phyloP scores from a whole-genome alignment of 2,329 filamentous ascomycete genomes.

The Colletotrichum tabaci region DNA sequence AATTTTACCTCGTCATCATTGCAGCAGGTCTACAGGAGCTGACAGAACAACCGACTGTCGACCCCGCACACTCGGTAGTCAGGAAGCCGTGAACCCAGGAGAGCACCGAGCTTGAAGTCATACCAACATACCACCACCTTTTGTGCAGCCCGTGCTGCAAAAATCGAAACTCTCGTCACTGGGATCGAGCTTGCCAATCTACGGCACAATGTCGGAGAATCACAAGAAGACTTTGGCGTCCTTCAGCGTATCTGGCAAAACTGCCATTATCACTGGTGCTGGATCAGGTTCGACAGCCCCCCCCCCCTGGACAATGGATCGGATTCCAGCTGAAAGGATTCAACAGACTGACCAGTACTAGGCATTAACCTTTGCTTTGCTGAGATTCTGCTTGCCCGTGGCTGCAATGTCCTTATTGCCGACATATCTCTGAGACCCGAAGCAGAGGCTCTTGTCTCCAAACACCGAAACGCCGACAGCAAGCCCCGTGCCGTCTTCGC shows the following conservation, averaged over 20 bases:
- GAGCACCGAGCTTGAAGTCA: too few relatives aligned
- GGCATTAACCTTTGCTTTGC: constrained; percentile 63
- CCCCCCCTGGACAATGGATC: neutral
- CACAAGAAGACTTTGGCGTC: constrained; percentile 13
- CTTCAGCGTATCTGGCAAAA: constrained; percentile 48
- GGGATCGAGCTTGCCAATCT: too few relatives aligned
- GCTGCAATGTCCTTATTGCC: constrained; percentile 62
- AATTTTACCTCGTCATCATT: neutral
- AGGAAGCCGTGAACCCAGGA: neutral
- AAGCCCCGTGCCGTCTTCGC: constrained; percentile 56
- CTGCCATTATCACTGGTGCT: constrained; percentile 50
- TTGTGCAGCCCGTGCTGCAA: too few relatives aligned
- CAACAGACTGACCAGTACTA: constrained; percentile 30
- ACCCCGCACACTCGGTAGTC: neutral
- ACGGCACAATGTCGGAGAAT: neutral
- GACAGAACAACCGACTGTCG: too few relatives aligned
- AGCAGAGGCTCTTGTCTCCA: constrained; percentile 53
- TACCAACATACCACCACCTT: neutral
- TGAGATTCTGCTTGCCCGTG: constrained; percentile 55
- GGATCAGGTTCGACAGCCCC: constrained; percentile 45
- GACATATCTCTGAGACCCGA: constrained; percentile 61
- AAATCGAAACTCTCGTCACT: neutral
- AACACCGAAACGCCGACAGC: constrained; percentile 42
- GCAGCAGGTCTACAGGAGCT: too few relatives aligned
- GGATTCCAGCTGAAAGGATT: neutral